phyloP scores from a whole-genome alignment of 768 basidiomycete species.

The Naganishia vishniacii region DNA sequence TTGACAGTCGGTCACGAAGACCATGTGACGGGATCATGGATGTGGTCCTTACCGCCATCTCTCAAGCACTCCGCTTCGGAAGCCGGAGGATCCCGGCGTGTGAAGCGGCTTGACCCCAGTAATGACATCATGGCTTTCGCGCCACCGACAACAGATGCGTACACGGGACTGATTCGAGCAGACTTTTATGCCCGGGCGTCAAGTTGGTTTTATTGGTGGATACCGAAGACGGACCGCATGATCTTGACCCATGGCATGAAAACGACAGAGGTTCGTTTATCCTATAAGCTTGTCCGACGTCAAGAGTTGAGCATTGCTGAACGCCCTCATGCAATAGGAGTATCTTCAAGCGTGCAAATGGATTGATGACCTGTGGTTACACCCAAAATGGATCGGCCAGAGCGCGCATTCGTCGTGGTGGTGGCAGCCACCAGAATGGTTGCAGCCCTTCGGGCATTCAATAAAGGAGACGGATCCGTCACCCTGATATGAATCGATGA shows the following conservation, averaged over 20 bases:
- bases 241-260: conserved; percentile 36
- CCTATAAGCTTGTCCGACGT: not conserved
- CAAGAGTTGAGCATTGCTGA: not conserved
- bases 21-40: conserved; percentile 31
- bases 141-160: conserved; percentile 31
- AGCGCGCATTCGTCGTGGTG: conserved; percentile 7
- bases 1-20: conserved; percentile 33
- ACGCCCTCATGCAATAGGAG: conserved; percentile 1
- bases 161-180: conserved; percentile 31
- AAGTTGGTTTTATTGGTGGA: conserved; percentile 27
- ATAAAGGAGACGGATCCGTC: too few relatives aligned
- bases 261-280: conserved; percentile 29
- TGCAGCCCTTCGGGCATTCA: conserved; percentile 9
- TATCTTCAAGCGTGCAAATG: conserved; percentile 17
- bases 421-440: conserved; percentile 20
- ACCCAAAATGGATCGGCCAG: conserved; percentile 23
- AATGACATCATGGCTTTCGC: conserved; percentile 25
- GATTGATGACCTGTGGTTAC: conserved; percentile 21
- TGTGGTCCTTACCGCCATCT: conserved; percentile 29
- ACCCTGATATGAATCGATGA: too few relatives aligned
- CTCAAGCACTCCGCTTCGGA: not conserved
- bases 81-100: not conserved
- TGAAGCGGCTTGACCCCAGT: not conserved
- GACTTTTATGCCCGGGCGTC: conserved; percentile 30
- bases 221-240: conserved; percentile 27